Base-by-base conservation (phyloP, 768 basidiomycete genomes). In the Dendrothele bispora region DNA sequence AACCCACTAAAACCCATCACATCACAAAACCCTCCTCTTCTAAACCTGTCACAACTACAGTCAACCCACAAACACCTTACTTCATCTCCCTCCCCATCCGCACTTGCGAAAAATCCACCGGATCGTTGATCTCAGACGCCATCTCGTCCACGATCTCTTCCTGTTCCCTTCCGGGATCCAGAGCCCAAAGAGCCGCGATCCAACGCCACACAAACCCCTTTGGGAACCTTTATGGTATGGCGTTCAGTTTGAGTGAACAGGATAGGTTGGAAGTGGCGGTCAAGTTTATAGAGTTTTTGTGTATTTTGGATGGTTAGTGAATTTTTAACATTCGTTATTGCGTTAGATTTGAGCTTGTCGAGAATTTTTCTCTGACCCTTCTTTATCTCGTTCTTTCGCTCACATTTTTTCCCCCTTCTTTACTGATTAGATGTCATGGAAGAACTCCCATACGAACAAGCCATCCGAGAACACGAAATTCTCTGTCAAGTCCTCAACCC, bases 341-440 rank as follows among this genome's bases (percentile, higher is more conserved):
- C n/a, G n/a, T n/a, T n/a, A n/a, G n/a, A n/a, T n/a, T n/a, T n/a
- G n/a, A n/a, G 17, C 22, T n/a, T n/a, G n/a, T n/a, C n/a, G n/a
- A n/a, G n/a, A n/a, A n/a, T n/a, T n/a, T n/a, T n/a, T n/a, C n/a
- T n/a, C n/a, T n/a, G n/a, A n/a, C n/a, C n/a, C n/a, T n/a, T n/a
- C n/a, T 21, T 20, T n/a, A n/a, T 8, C 2, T n/a, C n/a, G 14
- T 15, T n/a, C 6, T 4, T 7, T 14, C 5, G 25, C n/a, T 12
- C 24, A 10, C 8, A 24, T 22, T 47, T 26, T 34, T 11, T 29
- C 21, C 15, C 5, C 3, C 10, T 29, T 21, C 20, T n/a, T n/a
- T n/a, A 32, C n/a, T n/a, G n/a, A n/a, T n/a, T 21, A 60, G 61
- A 62, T 37, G 54, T 60, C 4, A 60, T 55, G 17, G 61, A 62